Base-by-base conservation (phyloP, 2,329 filamentous ascomycete genomes). In the Whalleya microplaca region DNA sequence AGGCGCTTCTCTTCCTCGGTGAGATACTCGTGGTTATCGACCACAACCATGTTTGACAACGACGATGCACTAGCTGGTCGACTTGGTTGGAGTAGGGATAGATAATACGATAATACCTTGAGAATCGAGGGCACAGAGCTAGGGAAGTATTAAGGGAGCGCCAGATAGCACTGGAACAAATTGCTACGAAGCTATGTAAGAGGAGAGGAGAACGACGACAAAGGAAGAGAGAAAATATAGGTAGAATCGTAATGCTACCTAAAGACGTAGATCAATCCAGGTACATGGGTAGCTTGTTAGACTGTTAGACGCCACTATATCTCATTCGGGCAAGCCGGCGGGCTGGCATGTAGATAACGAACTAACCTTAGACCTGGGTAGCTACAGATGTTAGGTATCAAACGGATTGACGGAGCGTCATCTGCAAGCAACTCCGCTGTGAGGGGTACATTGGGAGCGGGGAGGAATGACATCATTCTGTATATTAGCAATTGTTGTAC, bases 1-100 rank as follows among this genome's bases (percentile, higher is more conserved):
- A 98, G 83, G 48, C 95, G 89, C 75, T 89, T 90, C 81, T 98
- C 94, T 78, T 98, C 94, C 75, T 90, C 88, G 58, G 90, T 92
- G 71, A 94, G 83, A 75, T 92, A 93, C 72, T 95, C 90, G 76
- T 95, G 86, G 71, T 89, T 86, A 75, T 96, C 92, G 71, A 95
- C 88, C 70, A 96, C 84, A 72, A 96, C 93, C 94, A 98, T 98
- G 55, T 64, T 75, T 71, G 50, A 44, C 21, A 29, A 27, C 41
- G 14, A 43, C 23, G 21, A 48, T 41, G 43, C 21, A 44, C 20
- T 20, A 40, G 27, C 45, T 48, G n/a, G 41, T 48, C 12, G 23
- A 46, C 21, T 23, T 19, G 40, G 27, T 23, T 19, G 40, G 21
- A 47, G 52, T 18, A 43, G 49, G 49, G n/a, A n/a, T n/a, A n/a